Conservation (phyloP, 345 rosid genomes). For the Hibiscus syriacus region DNA sequence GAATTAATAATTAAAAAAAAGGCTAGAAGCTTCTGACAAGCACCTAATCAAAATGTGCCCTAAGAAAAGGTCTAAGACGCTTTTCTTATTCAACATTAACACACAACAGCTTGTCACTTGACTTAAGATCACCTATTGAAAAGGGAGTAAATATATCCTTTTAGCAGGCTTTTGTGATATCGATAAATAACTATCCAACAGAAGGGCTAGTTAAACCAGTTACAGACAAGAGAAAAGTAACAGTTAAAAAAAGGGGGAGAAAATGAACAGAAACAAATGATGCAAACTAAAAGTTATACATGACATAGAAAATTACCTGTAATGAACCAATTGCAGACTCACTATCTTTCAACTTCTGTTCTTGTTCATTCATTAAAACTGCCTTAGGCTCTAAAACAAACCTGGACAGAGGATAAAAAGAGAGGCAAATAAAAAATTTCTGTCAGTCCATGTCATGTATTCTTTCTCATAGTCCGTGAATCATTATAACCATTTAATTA, state of each 20-base stretch:
- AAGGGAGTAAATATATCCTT: background rate
- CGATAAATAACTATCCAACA: background rate
- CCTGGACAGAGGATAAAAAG: slow-evolving; percentile 37
- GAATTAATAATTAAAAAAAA: background rate
- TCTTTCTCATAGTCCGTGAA: background rate
- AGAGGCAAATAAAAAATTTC: slow-evolving; percentile 16
- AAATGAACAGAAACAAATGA: background rate
- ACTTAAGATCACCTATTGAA: background rate
- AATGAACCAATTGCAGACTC: slow-evolving; percentile 73
- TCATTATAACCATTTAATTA: background rate
- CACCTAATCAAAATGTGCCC: background rate
- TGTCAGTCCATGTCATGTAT: slow-evolving; percentile 14
- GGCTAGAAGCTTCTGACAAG: background rate
- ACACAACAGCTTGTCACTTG: background rate
- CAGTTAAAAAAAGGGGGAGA: background rate
- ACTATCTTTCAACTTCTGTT: slow-evolving; percentile 77
- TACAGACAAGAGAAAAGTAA: background rate
- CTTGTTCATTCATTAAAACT: slow-evolving; percentile 61
- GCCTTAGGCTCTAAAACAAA: slow-evolving; percentile 80
- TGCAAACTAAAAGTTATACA: background rate
- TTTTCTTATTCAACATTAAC: background rate
- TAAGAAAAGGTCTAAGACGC: background rate
- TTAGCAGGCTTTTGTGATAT: background rate
- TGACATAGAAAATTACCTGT: slow-evolving; percentile 35
- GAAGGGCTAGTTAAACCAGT: background rate